phyloP scores from a whole-genome alignment of 306 rosid species.

The Prinsepia uniflora region DNA sequence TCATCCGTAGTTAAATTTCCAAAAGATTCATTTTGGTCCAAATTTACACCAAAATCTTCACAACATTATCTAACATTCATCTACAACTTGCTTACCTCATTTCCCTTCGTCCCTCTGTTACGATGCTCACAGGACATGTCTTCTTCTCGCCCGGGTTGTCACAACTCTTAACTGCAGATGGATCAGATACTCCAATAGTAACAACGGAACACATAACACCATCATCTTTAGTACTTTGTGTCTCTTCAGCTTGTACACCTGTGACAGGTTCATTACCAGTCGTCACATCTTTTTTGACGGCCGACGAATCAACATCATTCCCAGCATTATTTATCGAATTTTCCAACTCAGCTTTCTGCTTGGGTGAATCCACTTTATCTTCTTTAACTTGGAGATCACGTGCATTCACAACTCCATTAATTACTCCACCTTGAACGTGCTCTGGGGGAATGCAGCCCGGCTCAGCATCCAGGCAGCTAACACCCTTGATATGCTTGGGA shows the following conservation, averaged over 20 bases:
- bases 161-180: conserved; percentile 17
- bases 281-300: conserved; percentile 16
- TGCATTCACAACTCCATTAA: conserved; percentile 2
- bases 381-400: conserved; percentile 15
- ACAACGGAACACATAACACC: conserved; percentile 6
- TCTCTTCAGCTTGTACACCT: conserved; percentile 23
- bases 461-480: conserved; percentile 24
- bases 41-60: conserved; percentile 21
- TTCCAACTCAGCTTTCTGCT: conserved; percentile 17
- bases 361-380: conserved; percentile 27
- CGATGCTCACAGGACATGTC: conserved; percentile 13
- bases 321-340: conserved; percentile 14
- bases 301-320: conserved; percentile 20
- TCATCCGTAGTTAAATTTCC: neutral
- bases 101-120: conserved; percentile 26
- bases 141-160: conserved; percentile 29
- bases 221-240: conserved; percentile 17
- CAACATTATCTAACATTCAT: neutral
- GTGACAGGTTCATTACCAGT: conserved; percentile 7
- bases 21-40: neutral
- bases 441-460: conserved; percentile 20
- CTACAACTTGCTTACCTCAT: conserved; percentile 9
- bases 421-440: conserved; percentile 20
- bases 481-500: conserved; percentile 32
- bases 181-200: conserved; percentile 3